Percentiles rank a stretch among this genome's conserved stretches.
phyloP scores from a whole-genome alignment of 2,329 filamentous ascomycete genomes.

The Fusarium nelsonii region DNA sequence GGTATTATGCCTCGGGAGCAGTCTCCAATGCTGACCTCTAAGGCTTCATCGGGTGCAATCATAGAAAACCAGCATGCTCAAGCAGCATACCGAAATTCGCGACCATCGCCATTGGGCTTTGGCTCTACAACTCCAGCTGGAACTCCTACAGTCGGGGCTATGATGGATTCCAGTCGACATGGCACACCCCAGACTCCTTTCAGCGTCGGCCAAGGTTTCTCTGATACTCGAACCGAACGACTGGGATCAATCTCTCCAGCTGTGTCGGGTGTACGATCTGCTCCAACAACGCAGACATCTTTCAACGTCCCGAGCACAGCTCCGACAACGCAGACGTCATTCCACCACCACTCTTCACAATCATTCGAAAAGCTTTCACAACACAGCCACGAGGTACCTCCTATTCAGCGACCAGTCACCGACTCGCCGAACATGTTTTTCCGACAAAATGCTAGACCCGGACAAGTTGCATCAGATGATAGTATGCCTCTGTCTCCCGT shows the following conservation, averaged over 20 bases:
- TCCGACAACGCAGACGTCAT: constrained; percentile 29
- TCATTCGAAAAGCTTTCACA: constrained; percentile 41
- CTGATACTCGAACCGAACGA: constrained; percentile 19
- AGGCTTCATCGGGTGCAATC: constrained; percentile 26
- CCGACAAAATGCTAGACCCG: constrained; percentile 18
- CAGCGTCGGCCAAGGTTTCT: constrained; percentile 17
- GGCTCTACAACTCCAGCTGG: constrained; percentile 38
- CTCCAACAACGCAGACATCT: constrained; percentile 29
- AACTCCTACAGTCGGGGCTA: constrained; percentile 26
- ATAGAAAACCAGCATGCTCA: constrained; percentile 25
- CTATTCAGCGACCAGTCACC: constrained; percentile 29
- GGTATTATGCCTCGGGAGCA: constrained; percentile 35
- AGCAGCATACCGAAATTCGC: constrained; percentile 28
- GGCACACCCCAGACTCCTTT: constrained; percentile 35
- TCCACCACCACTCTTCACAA: constrained; percentile 37
- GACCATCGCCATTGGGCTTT: constrained; percentile 31
- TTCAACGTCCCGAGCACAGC: constrained; percentile 36
- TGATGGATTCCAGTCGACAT: constrained; percentile 14
- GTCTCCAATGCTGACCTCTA: constrained; percentile 22
- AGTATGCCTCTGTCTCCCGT: constrained; percentile 43
- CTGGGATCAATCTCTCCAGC: constrained; percentile 36
- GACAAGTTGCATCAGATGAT: constrained; percentile 11
- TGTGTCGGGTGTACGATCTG: constrained; percentile 29
- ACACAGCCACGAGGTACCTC: constrained; percentile 14
- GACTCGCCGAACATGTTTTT: constrained; percentile 37